Evolutionary conservation across 371 early-diverging fungal genomes (phyloP).

Genomic region (Syncephalis fuscata): DNA sequence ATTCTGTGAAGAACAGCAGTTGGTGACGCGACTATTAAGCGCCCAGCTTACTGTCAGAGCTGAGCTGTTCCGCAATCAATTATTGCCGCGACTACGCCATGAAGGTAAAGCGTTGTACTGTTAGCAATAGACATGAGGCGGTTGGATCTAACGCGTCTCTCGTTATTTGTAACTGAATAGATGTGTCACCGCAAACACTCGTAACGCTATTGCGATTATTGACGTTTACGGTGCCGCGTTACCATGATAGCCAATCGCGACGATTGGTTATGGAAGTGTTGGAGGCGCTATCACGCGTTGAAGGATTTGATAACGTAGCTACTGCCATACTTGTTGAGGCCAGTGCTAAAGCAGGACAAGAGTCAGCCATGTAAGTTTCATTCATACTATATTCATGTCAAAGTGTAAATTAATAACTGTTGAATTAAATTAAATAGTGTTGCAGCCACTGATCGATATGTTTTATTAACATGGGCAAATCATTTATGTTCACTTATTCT

Average conservation of each 20-base stretch:
- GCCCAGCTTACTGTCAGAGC: no score
- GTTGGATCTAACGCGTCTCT: no score
- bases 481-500: slow-evolving; percentile 11
- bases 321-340: not conserved
- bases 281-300: not conserved
- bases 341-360: no score
- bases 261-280: slow-evolving; percentile 31
- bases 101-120: no score
- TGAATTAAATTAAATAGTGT: slow-evolving; percentile 17
- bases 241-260: slow-evolving; percentile 40
- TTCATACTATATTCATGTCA: no score
- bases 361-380: no score
- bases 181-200: slow-evolving; percentile 32
- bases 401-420: slow-evolving; percentile 3
- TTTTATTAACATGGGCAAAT: slow-evolving; percentile 39
- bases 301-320: not conserved
- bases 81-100: no score
- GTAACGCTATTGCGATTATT: slow-evolving; percentile 30
- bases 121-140: no score
- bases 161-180: slow-evolving; percentile 14
- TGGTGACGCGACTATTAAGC: no score
- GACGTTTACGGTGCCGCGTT: slow-evolving; percentile 38
- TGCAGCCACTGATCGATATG: slow-evolving; percentile 33
- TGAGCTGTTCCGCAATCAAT: no score
- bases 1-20: no score